Percentiles rank a stretch among this genome's conserved stretches.
Evolutionary conservation across 148 eudicot species (phyloP).

Genomic region (Rhododendron ferrugineum): DNA sequence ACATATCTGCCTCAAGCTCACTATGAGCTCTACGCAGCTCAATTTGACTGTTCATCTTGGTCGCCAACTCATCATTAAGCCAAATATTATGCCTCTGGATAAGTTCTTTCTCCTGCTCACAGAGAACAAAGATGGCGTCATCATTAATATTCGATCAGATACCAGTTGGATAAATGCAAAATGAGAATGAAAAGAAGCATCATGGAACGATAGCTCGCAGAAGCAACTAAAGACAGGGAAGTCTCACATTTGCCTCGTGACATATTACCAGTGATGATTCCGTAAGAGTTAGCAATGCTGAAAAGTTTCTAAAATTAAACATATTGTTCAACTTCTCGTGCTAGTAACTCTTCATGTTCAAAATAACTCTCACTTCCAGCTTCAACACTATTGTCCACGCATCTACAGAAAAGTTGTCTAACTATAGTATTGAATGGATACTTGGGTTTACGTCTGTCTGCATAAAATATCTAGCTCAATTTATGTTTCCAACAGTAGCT

Average conservation of each 20-base stretch:
- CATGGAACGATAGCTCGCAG: not conserved
- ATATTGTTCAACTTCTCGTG: not conserved
- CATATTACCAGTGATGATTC: not conserved
- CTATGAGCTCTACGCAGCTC: constrained; percentile 53
- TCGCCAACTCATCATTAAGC: constrained; percentile 79
- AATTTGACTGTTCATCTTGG: constrained; percentile 54
- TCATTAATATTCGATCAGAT: not conserved
- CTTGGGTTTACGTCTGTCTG: not conserved
- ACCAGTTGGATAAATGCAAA: not conserved
- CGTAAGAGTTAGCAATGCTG: not conserved
- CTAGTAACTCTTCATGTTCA: not conserved
- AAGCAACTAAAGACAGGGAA: not conserved
- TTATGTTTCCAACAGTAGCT: not conserved
- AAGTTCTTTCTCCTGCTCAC: constrained; percentile 79
- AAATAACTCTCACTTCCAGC: not conserved
- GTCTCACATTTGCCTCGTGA: not conserved
- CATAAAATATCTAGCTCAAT: not conserved
- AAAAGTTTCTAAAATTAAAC: not conserved
- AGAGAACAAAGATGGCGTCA: not conserved
- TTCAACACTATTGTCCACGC: not conserved
- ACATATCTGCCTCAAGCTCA: constrained; percentile 78
- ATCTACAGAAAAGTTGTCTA: not conserved
- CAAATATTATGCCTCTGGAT: constrained; percentile 83
- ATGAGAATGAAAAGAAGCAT: not conserved
- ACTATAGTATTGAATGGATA: not conserved